These are phyloP conservation scores for Neonectria ditissima DNA, from an alignment of 2,329 filamentous ascomycete species.

Conservation along the genomic window DNA sequence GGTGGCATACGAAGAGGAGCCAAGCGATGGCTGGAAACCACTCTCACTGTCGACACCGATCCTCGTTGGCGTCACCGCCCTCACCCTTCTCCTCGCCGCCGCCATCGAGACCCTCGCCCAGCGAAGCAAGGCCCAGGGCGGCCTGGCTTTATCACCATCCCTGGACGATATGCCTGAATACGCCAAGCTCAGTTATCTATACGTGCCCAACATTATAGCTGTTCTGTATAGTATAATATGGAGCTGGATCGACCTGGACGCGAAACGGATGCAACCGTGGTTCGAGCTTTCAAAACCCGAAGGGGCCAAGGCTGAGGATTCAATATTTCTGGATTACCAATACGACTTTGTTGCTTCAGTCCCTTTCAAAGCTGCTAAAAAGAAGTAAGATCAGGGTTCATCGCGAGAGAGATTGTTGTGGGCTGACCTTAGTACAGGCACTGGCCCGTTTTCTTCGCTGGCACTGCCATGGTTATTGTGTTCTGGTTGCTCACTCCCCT, in stretches of 20 bases:
- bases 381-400: conserved; percentile 43
- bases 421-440: conserved; percentile 52
- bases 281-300: conserved; percentile 63
- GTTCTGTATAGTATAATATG: conserved; percentile 68
- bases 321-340: conserved; percentile 66
- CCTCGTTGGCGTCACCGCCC: conserved; percentile 50
- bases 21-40: conserved; percentile 36
- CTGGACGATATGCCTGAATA: conserved; percentile 50
- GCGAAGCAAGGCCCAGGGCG: conserved; percentile 55
- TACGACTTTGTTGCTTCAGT: conserved; percentile 51
- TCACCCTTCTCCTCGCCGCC: conserved; percentile 55
- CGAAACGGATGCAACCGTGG: conserved; percentile 70
- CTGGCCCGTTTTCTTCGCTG: conserved; percentile 64
- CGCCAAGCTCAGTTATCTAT: conserved; percentile 58
- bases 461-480: conserved; percentile 61
- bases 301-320: conserved; percentile 58
- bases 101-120: conserved; percentile 59
- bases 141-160: conserved; percentile 47
- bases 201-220: conserved; percentile 65
- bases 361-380: conserved; percentile 46
- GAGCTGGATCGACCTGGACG: conserved; percentile 70
- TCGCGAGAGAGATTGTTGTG: not conserved
- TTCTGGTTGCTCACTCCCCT: conserved; percentile 67
- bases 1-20: not conserved
- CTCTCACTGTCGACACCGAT: conserved; percentile 47